These are phyloP conservation scores for Ampelocalamus luodianensis DNA, from an alignment of 176 grass and related monocot genomes.

Conservation along the genomic window DNA sequence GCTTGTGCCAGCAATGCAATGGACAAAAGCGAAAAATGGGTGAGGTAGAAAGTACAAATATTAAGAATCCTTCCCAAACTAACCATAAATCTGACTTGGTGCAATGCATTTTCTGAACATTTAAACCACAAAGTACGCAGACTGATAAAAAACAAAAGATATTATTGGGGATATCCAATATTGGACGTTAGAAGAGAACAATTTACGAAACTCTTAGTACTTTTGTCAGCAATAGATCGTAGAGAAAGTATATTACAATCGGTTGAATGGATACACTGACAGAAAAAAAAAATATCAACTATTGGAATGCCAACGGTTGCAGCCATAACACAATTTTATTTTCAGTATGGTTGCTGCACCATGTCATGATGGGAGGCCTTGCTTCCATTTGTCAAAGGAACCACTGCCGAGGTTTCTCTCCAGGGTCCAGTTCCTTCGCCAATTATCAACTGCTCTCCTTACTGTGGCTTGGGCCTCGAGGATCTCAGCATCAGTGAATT, in stretches of 20 bases:
- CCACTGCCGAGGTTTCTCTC: conserved; percentile 42
- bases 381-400: conserved; percentile 44
- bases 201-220: not conserved
- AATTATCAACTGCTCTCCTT: conserved; percentile 63
- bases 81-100: not conserved
- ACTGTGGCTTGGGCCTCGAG: conserved; percentile 59
- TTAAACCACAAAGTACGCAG: not conserved
- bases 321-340: not conserved
- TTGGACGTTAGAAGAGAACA: not conserved
- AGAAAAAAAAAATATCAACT: not conserved
- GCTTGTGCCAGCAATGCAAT: not conserved
- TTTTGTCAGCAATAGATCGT: not conserved
- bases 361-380: not conserved
- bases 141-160: not conserved
- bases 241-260: not conserved
- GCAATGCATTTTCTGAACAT: conserved; percentile 1
- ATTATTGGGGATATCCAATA: not conserved
- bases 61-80: not conserved
- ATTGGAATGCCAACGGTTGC: not conserved
- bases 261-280: not conserved
- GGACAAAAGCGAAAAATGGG: not conserved
- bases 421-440: conserved; percentile 54
- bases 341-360: not conserved
- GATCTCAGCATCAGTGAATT: conserved; percentile 71
- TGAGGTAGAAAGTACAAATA: not conserved